phyloP scores from a whole-genome alignment of 2,329 filamentous ascomycete genomes.

The Coniella vitis region DNA sequence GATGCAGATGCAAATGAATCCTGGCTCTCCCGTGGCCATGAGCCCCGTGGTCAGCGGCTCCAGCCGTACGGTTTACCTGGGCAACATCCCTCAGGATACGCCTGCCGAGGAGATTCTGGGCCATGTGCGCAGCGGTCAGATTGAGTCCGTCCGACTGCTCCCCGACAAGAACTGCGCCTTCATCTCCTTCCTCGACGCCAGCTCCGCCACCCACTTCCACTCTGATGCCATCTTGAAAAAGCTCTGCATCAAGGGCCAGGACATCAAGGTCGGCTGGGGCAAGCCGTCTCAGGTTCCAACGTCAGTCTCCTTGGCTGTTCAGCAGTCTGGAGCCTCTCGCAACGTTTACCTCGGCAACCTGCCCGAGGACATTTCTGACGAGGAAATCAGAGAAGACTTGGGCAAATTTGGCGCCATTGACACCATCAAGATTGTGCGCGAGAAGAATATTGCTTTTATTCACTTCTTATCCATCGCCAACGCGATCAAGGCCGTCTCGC shows the following conservation, averaged over 20 bases:
- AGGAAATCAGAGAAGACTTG: conserved; percentile 88
- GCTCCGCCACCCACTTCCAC: conserved; percentile 97
- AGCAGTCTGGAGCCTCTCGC: conserved; percentile 92
- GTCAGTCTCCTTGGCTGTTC: conserved; percentile 92
- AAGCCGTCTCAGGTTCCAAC: conserved; percentile 98
- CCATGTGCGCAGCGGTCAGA: conserved; percentile 94
- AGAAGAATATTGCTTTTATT: conserved; percentile 97
- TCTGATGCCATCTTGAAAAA: conserved; percentile 99
- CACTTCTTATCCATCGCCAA: conserved; percentile 97
- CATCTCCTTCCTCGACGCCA: conserved; percentile 97
- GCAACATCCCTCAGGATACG: conserved; percentile 97
- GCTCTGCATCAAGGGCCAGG: conserved; percentile 94
- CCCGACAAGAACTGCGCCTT: conserved; percentile 99
- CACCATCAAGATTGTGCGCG: conserved; percentile 93
- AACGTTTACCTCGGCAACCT: conserved; percentile 97
- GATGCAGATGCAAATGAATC: conserved; percentile 49
- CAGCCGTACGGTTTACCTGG: conserved; percentile 93
- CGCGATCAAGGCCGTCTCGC: conserved; percentile 94
- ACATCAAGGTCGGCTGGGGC: conserved; percentile 99
- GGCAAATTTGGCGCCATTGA: conserved; percentile 96
- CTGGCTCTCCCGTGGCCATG: conserved; percentile 69
- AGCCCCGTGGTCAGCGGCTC: conserved; percentile 79
- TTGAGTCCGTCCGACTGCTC: conserved; percentile 94
- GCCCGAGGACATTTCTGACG: conserved; percentile 81
- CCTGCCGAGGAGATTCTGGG: conserved; percentile 93